Evolutionary conservation across 2,329 filamentous ascomycete genomes (phyloP), one percentile per base, ranked within the genome.

Genomic region (Berkeleyomyces basicola): DNA sequence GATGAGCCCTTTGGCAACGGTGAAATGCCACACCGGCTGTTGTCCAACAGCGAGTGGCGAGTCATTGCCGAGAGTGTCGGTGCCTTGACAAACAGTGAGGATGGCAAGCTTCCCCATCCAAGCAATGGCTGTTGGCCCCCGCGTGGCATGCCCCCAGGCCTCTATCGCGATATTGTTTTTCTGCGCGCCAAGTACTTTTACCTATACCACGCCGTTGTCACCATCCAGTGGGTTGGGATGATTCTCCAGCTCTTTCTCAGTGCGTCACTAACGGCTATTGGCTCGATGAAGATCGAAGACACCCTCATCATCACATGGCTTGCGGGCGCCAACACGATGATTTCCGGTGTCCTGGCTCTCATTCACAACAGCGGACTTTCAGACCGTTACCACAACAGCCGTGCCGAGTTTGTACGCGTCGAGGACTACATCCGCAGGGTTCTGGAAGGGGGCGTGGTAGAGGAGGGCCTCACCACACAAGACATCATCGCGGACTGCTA

Each of bases 321-420:
- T 6, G 78, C 76, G 0, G 78, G 76, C 4, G 67, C 74, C 63
- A 80, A 80, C 68, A 81, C 79, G 0, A 69, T 78, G 62, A 72
- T 75, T 47, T 76, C 79, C 6, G 79, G 79, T 1, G 67, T 80
- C 5, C 71, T 81, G 3, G 79, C 77, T 2, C 70, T 81, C 14
- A 67, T 81, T 63, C 78, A 80, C 69, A 81, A 81, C 67, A 80
- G 77, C 64, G 79, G 79, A 1, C 68, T 81, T 16, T 78, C 79
- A 2, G 77, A 80, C 65, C 71, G 78, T 6, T 80, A 80, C 66
- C 73, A 78, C 37, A 75, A 74, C 59, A 74, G 81, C 67, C 75
- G 74, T 66, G 72, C 74, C 37, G 77, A 80, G 67, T 80, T 79
- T 67, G 72, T 73, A 61, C 72, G 75, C 46, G 71, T 80, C 37